Base-by-base conservation (phyloP, 2,329 filamentous ascomycete species). In the Epichloe bromicola region DNA sequence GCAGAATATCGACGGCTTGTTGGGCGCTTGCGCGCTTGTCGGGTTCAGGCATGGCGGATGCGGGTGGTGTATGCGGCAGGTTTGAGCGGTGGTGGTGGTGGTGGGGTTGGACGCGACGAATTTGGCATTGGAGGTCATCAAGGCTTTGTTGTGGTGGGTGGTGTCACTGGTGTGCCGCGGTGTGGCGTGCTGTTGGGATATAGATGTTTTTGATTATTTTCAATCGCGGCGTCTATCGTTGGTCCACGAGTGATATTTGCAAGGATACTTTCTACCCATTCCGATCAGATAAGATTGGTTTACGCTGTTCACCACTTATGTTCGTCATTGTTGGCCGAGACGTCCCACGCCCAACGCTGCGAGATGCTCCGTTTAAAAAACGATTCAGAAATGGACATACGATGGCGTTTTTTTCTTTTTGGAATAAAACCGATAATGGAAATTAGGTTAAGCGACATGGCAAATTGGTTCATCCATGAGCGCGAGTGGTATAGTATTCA, bases 1-100 rank as follows among this genome's bases (percentile, higher is more conserved):
- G 81, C 33, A 89, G 76, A 46, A 91, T 88, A 64, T 89, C 85
- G 55, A 93, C 86, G 48, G 86, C 86, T 62, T 91, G 85, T 59
- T 88, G 83, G 17, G 87, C 87, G 26, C 86, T 86, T 58, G 79
- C 79, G 65, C 86, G 83, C 67, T 88, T 88, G 54, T 81, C 78
- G 51, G 63, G 69, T 50, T 75, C 71, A 56, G 82, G 78, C 64
- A 69, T 65, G 42, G 38, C 45, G 23, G 23, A 8, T 8, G 23
- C 23, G 30, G 30, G 8, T 40, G 46, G 48, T 48, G 43, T 48
- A 2, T 40, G 10, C 2, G 33, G 44, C 12, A 15, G 44, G 46
- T 37, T 44, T 43, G 38, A 46, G 45, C 12, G 46, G 26, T 8
- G 26, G 46, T 52, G 52, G 38, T 23, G 26, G 46, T 52, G 52